Evolutionary conservation across 2,329 filamentous ascomycete genomes (phyloP).

Genomic region (Aspergillus phoenicis): DNA sequence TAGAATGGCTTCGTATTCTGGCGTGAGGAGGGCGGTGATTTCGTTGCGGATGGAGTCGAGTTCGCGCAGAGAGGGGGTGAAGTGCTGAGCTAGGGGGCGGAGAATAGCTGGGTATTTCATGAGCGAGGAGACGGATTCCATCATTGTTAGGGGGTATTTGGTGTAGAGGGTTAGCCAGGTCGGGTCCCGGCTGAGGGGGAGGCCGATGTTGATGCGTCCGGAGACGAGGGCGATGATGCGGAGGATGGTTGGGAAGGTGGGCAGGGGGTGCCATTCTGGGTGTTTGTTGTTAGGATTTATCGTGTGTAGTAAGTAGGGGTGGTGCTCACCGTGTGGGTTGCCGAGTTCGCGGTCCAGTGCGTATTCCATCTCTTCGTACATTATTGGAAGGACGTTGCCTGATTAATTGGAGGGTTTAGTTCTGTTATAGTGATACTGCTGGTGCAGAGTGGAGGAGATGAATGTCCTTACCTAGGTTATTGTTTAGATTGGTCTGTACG

Average conservation of each 20-base stretch:
- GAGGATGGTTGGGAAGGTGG: background rate
- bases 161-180: background rate
- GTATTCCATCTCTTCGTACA: background rate
- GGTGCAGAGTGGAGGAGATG: no score
- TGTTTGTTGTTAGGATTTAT: background rate
- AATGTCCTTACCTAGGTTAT: no score
- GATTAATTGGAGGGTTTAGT: no score
- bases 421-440: no score
- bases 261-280: background rate
- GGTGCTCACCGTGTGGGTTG: background rate
- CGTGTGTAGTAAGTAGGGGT: background rate
- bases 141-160: background rate
- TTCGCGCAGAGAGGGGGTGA: background rate
- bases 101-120: background rate
- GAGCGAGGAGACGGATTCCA: background rate
- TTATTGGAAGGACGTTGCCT: background rate
- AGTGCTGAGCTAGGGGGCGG: background rate
- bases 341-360: background rate
- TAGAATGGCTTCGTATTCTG: background rate
- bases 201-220: background rate
- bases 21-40: background rate
- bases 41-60: background rate
- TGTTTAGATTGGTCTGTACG: no score
- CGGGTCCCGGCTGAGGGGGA: background rate
- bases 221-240: slow-evolving; percentile 2